Conservation (phyloP, 345 rosid species). For the Mallotus nudiflorus region DNA sequence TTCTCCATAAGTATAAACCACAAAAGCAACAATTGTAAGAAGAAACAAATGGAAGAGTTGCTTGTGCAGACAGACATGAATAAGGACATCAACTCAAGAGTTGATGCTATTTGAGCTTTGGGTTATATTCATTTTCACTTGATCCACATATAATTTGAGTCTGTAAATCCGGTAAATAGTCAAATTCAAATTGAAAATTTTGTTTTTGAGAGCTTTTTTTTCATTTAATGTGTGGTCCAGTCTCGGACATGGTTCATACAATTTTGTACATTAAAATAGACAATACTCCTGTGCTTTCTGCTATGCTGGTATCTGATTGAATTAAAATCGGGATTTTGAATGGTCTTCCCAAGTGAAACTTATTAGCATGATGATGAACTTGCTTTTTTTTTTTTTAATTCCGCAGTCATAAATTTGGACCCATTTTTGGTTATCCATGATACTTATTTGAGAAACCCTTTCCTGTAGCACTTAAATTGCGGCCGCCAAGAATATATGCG, state of each 20-base stretch:
- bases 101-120: slow-evolving; percentile 8
- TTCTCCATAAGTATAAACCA: slow-evolving; percentile 13
- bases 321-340: background rate
- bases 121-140: slow-evolving; percentile 11
- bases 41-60: slow-evolving; percentile 20
- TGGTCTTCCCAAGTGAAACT: background rate
- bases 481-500: too few species aligned
- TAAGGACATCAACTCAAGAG: slow-evolving; percentile 22
- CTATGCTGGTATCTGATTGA: background rate
- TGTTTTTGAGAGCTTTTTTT: background rate
- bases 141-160: slow-evolving; percentile 7
- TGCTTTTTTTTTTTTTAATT: too few species aligned
- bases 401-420: too few species aligned
- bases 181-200: slow-evolving; percentile 19
- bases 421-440: too few species aligned
- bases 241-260: background rate
- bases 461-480: too few species aligned
- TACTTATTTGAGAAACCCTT: too few species aligned
- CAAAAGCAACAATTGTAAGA: slow-evolving; percentile 7
- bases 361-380: background rate
- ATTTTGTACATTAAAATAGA: background rate
- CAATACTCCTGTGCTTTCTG: background rate
- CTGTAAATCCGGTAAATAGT: slow-evolving; percentile 31
- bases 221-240: background rate
- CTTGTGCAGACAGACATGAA: slow-evolving; percentile 26